These are phyloP conservation scores for Biancaea sappan DNA, from an alignment of 306 rosid genomes.

Conservation along the genomic window DNA sequence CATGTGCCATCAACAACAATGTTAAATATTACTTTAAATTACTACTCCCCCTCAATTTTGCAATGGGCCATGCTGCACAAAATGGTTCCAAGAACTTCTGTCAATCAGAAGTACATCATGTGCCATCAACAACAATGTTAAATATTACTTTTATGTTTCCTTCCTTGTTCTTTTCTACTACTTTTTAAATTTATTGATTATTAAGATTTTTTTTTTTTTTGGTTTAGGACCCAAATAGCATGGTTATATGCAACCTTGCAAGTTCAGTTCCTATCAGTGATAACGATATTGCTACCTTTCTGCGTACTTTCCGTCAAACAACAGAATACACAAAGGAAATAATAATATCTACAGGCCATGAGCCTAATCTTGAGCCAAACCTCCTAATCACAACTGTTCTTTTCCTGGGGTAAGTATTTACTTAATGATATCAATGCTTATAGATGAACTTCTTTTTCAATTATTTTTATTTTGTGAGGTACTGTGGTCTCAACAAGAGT, in stretches of 20 bases:
- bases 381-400: slow-evolving; percentile 74
- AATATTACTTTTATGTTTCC: slow-evolving; percentile 15
- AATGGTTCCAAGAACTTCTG: not conserved
- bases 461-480: not conserved
- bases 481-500: not conserved
- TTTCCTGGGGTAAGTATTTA: slow-evolving; percentile 64
- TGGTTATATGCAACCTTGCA: slow-evolving; percentile 70
- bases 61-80: not conserved
- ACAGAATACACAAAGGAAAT: slow-evolving; percentile 63
- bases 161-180: slow-evolving; percentile 25
- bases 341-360: slow-evolving; percentile 59
- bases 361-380: slow-evolving; percentile 78
- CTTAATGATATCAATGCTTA: slow-evolving; percentile 30
- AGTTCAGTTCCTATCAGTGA: slow-evolving; percentile 55
- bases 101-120: no score
- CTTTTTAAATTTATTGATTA: slow-evolving; percentile 10
- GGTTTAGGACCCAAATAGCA: slow-evolving; percentile 68
- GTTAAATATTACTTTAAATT: slow-evolving; percentile 22
- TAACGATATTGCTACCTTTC: slow-evolving; percentile 48
- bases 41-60: not conserved
- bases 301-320: slow-evolving; percentile 66
- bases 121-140: not conserved
- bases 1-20: not conserved
- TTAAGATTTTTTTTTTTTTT: slow-evolving; percentile 16
- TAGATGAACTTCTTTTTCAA: slow-evolving; percentile 8